Evolutionary conservation across 305 asterid genomes (phyloP), one percentile per base, ranked within the genome.

Genomic region (Fraxinus velutina): DNA sequence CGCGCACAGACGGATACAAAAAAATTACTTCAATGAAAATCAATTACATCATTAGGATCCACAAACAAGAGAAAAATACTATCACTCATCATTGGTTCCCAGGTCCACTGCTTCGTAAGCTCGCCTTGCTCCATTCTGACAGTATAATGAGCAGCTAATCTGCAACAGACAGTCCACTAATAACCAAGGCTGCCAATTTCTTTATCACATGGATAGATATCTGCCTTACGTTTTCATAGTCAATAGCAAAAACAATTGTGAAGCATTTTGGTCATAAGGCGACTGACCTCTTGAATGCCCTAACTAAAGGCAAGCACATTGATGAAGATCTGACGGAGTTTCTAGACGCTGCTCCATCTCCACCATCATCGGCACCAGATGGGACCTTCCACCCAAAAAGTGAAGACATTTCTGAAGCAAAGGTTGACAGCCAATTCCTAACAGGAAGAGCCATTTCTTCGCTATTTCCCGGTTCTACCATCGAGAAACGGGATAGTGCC

Each of bases 21-120:
- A 81, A 81, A 86, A 80, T 68, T 24, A 79, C 82, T 66, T 57
- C 75, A 78, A 87, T 64, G 66, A 66, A 75, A 37, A 21, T 76
- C 22, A 87, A 60, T 92, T 91, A 94, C 99, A 90, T 96, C 99
- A 86, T 90, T 90, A 79, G 93, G 94, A 89, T 96, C 99, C 89
- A 91, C 89, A 83, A 96, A 97, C 87, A 93, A 87, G 88, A 96
- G 99, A 80, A 93, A 89, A 92, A 96, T 87, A 88, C 98, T 89
- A 79, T 87, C 87, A 85, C 94, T 92, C 97, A 94, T 96, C 92
- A 87, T 71, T 29, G 98, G 97, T 81, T 96, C 99, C 99, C 99
- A 96, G 81, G 88, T 90, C 98, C 97, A 96, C 91, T 91, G 94
- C 91, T 90, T 91, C 88, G 86, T 84, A 73, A 92, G 88, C 86